Percentiles rank a stretch among this genome's conserved stretches.
Conservation (phyloP, 345 rosid genomes). For the Salix udensis region DNA sequence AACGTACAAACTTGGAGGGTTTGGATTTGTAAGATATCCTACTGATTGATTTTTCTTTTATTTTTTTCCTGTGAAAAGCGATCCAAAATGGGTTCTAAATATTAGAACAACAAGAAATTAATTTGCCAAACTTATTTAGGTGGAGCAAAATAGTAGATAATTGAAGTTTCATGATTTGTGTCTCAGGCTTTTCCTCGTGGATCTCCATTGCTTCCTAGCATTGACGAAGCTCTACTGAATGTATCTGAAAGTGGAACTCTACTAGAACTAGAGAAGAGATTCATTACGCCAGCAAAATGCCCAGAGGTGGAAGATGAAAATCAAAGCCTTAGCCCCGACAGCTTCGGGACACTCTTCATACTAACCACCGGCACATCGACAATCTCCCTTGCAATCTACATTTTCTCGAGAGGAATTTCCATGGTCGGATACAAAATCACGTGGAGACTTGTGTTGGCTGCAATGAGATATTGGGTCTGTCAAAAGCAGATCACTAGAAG, state of each 20-base stretch:
- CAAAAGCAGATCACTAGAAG: background rate
- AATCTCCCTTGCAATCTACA: background rate
- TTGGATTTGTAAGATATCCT: constrained; percentile 18
- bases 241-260: constrained; percentile 7
- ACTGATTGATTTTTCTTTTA: background rate
- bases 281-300: background rate
- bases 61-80: background rate
- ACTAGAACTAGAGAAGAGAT: background rate
- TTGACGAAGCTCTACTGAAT: constrained; percentile 6
- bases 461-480: background rate
- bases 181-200: constrained; percentile 12
- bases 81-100: too few relatives aligned
- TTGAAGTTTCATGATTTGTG: background rate
- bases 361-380: constrained; percentile 15
- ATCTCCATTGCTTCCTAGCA: constrained; percentile 9
- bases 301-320: background rate
- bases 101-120: too few relatives aligned
- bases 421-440: background rate
- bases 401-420: background rate
- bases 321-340: background rate
- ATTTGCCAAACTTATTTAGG: too few relatives aligned
- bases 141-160: background rate
- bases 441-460: background rate
- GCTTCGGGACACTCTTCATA: constrained; percentile 9
- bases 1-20: constrained; percentile 15